Evolutionary conservation across 352 stramenopile species (phyloP), one percentile per base, ranked within the genome.

Genomic region (Phytopythium montanum): DNA sequence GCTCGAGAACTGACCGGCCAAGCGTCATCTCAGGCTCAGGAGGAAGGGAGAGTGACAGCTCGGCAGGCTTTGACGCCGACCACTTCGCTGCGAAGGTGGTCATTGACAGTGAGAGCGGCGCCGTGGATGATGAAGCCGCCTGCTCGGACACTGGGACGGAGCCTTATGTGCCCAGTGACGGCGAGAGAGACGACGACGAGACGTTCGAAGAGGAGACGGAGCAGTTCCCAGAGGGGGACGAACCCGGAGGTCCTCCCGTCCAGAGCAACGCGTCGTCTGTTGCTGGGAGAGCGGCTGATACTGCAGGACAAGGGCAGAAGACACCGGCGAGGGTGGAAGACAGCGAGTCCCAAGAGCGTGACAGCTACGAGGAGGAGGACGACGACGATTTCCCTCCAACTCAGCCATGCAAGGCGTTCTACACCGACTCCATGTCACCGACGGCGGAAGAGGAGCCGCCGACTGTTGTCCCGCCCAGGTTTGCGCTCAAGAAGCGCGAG

Each of bases 361-460:
- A 50, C 10, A 48, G 53, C 26, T 23, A 36, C 9, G 21, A 38
- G 53, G 68, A 64, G 14, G 56, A 81, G 3, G 71, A 76, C 2
- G 61, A 72, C 46, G 69, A 87, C 8, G 76, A 86, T 4, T 72
- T 75, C 12, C 59, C 75, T 12, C 61, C 75, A 19, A 91, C 79
- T 6, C 79, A 91, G 54, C 75, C 64, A 16, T 69, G 57, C 51
- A 66, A 70, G 21, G 34, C 29, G 10, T 55, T 50, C 29, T 38
- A 36, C 34, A 59, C 36, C 38, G 31, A 49, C 41, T 50, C 54
- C 2, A 56, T 33, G 51, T 21, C 33, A 10, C n/a, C 28, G 21
- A 12, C 51, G 33, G 4, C 31, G 33, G 51, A 56, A 31, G 31
- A 45, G 5, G 51, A 56, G 7, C 33, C 29, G 14, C n/a, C 33